Conservation (phyloP, 257 asterid genomes). For the Schizonepeta tenuifolia region DNA sequence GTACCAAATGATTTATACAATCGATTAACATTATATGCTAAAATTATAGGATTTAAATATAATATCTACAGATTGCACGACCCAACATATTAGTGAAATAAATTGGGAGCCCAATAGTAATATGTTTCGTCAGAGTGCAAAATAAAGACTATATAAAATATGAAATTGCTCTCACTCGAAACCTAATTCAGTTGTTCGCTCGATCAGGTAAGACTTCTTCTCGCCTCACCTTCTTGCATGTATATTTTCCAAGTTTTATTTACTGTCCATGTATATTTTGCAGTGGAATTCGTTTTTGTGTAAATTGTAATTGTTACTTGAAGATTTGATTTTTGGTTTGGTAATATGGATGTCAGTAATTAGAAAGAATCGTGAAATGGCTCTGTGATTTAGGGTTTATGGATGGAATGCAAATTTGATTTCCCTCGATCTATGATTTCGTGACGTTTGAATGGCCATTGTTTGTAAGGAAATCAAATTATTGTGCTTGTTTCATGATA, state of each 20-base stretch:
- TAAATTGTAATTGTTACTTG: neutral
- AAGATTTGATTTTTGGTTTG: neutral
- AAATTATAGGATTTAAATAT: too few species aligned
- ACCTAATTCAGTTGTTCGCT: conserved; percentile 10
- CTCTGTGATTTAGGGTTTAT: conserved; percentile 21
- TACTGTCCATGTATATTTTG: neutral
- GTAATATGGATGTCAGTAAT: neutral
- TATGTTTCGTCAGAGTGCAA: too few species aligned
- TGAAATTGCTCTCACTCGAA: neutral
- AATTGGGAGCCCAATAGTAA: too few species aligned
- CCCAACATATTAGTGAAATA: too few species aligned
- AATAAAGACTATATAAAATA: neutral
- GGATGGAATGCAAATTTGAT: neutral
- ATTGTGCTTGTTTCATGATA: too few species aligned
- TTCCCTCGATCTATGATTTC: conserved; percentile 6
- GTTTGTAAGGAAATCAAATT: neutral
- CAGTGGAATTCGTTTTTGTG: neutral
- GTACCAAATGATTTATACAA: too few species aligned
- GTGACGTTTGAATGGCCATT: neutral
- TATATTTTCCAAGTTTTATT: neutral
- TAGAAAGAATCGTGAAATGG: neutral
- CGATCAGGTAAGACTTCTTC: conserved; percentile 26
- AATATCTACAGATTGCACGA: too few species aligned
- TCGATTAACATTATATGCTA: too few species aligned
- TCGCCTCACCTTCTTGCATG: neutral